These are phyloP conservation scores for Arthrobotrys sinensis DNA, from an alignment of 2,329 filamentous ascomycete genomes.

Conservation along the genomic window DNA sequence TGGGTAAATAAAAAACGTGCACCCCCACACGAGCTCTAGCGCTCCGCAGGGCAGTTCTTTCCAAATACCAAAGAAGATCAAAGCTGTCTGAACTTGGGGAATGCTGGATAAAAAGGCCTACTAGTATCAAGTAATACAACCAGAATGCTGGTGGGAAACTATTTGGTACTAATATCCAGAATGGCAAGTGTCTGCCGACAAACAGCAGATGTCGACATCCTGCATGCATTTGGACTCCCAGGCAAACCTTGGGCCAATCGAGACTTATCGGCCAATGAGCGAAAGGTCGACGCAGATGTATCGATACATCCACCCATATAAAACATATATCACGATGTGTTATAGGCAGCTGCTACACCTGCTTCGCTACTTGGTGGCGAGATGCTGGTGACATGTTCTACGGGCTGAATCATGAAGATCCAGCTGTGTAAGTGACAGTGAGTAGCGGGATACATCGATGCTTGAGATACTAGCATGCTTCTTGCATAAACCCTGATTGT, in stretches of 20 bases:
- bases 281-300: conserved; percentile 15
- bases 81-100: conserved; percentile 23
- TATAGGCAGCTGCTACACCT: conserved; percentile 16
- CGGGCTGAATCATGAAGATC: conserved; percentile 36
- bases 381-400: conserved; percentile 54
- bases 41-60: background rate
- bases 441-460: background rate
- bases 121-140: background rate
- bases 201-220: conserved; percentile 60
- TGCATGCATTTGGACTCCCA: conserved; percentile 53
- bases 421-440: conserved; percentile 6
- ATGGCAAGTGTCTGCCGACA: conserved; percentile 50
- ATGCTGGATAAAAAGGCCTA: conserved; percentile 17
- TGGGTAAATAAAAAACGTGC: conserved; percentile 14
- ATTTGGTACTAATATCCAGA: conserved; percentile 31
- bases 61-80: conserved; percentile 2
- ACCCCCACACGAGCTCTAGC: conserved; percentile 13
- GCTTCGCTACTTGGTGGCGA: conserved; percentile 40
- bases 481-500: conserved; percentile 14
- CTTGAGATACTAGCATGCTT: background rate
- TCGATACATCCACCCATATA: conserved; percentile 28
- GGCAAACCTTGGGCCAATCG: conserved; percentile 43
- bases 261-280: conserved; percentile 17
- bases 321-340: conserved; percentile 42
- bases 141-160: background rate